Evolutionary conservation across 305 asterid genomes (phyloP), one percentile per base, ranked within the genome.

Genomic region (Solanum hybrid): DNA sequence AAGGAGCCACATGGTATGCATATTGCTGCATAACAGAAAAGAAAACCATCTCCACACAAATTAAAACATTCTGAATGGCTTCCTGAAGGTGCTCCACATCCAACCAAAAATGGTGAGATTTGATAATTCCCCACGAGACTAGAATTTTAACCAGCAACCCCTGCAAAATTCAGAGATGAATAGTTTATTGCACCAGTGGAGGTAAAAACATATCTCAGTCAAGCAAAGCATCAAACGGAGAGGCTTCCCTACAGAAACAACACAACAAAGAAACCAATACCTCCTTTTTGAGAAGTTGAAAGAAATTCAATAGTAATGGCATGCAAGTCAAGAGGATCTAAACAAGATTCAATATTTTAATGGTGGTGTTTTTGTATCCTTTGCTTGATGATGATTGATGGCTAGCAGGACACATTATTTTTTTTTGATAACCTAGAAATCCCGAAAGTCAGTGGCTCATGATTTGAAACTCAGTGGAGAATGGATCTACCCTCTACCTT

Each of bases 101-200:
- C 91, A 97, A 91, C 99, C 99, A 97, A 95, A 96, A 95, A 93
- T 97, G 98, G 87, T 93, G 94, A 36, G 99, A 93, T 86, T 92
- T 92, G 86, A 97, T 86, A 31, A 94, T 24, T 42, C 96, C 98
- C 92, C 37, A 90, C 77, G 92, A 89, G 56, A 92, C 98, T 1
- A 96, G 94, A 90, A 94, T 92, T 89, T 94, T 92, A 3, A 96
- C 95, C 90, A 94, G 90, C 76, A 94, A 35, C 64, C 98, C 97
- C 98, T 97, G 94, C 31, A 87, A 76, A n/a, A 72, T 87, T 69
- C 12, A 69, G 66, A 85, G 77, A 32, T 31, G 31, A 87, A 6
- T 35, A 75, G 15, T 89, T 91, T 85, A 90, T 84, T 76, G 75
- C 87, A 19, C 1, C n/a, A 5, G 29, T 19, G 75, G 29, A 1